Base-by-base conservation (phyloP, 192 early-diverging fungal species). In the Coemansia furcata region DNA sequence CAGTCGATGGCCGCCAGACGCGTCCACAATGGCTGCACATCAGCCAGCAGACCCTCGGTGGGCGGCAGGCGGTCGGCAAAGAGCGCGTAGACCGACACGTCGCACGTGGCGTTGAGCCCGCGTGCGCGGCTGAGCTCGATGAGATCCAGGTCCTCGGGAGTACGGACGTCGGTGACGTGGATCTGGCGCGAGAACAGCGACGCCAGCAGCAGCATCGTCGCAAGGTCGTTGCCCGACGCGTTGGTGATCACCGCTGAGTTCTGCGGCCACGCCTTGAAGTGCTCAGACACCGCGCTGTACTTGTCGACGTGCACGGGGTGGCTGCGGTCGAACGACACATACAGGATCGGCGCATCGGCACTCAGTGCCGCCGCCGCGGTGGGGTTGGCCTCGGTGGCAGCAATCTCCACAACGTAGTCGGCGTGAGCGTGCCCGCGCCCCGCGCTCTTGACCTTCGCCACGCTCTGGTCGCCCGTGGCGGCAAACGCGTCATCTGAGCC, bases 51-150 rank as follows among this genome's bases (percentile, higher is more conserved):
- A 6, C 49, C 65, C 3, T 44, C 59, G 3, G 38, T 49, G 17
- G 64, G 33, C 14, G 78, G 74, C 36, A 84, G 64, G 6, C 73
- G 71, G 47, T 74, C 70, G 12, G 73, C 77, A 83, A 97, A 96
- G 43, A 99, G 83, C n/a, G 88, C 78, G 69, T 91, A 89, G 6
- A 96, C 89, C 17, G 89, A 86, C n/a, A 97, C 94, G 74, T 98
- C 97, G 84, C 96, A 99, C 6, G 95, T 95, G 46, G 97, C 93
- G 30, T 79, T 67, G 12, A 95, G 78, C 9, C 92, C 95, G 60
- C 93, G 92, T 33, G 93, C 87, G 80, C 95, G 97, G 68, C 86
- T 88, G 68, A 96, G 87, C 17, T 82, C 80, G 50, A 99, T 93
- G 65, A 99, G 85, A 10, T 85, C 87, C 57, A 99, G 84, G 64